Conservation (phyloP, 2,329 filamentous ascomycete genomes). For the Aspergillus fischeri region DNA sequence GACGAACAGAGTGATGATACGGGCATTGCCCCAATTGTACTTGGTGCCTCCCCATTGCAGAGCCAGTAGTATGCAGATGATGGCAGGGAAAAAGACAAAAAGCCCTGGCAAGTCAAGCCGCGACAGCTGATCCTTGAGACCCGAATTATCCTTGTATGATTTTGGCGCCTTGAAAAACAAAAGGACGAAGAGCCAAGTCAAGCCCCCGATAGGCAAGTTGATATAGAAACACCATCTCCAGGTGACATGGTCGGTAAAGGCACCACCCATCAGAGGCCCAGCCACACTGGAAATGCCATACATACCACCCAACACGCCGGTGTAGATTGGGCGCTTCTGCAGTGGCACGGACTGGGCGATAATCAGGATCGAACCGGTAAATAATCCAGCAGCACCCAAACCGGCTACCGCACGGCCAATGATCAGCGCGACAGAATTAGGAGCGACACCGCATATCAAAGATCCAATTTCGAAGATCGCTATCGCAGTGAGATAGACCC, state of each 20-base stretch:
- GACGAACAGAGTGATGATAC: conserved; percentile 47
- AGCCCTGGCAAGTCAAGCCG: conserved; percentile 29
- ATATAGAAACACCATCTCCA: conserved; percentile 46
- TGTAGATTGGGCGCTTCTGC: conserved; percentile 37
- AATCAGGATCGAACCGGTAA: conserved; percentile 39
- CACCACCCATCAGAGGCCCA: conserved; percentile 44
- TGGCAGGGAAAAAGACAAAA: conserved; percentile 3
- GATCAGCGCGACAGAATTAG: conserved; percentile 36
- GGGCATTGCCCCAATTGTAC: conserved; percentile 42
- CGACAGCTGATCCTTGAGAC: conserved; percentile 22
- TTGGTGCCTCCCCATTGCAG: conserved; percentile 37
- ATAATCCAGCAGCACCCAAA: conserved; percentile 35
- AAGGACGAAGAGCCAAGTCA: conserved; percentile 30
- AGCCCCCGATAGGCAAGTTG: conserved; percentile 34
- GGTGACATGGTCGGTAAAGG: conserved; percentile 39
- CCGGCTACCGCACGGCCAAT: conserved; percentile 42
- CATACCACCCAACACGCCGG: conserved; percentile 38
- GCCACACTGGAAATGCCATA: conserved; percentile 42
- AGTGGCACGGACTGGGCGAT: conserved; percentile 39
- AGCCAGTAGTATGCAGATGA: conserved; percentile 5
- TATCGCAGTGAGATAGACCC: conserved; percentile 37
- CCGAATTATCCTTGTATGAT: conserved; percentile 22
- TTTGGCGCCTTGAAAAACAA: conserved; percentile 27
- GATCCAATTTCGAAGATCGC: conserved; percentile 43
- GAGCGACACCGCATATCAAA: conserved; percentile 35